Evolutionary conservation across 2,329 filamentous ascomycete genomes (phyloP).

Genomic region (Scortechinia acanthostroma): DNA sequence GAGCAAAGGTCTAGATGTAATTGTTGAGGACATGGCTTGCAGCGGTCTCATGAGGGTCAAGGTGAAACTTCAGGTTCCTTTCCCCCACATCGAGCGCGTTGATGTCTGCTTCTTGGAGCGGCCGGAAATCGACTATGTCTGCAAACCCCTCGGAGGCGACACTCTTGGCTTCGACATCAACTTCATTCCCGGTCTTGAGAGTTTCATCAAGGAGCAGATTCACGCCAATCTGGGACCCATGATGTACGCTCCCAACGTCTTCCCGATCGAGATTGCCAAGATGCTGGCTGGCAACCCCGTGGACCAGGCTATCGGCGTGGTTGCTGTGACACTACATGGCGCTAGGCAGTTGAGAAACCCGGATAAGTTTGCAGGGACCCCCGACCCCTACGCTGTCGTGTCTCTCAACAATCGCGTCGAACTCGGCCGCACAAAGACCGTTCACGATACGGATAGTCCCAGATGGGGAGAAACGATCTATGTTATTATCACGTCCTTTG

Average conservation of each 20-base stretch:
- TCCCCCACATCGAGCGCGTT: slow-evolving; percentile 88
- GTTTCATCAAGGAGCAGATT: slow-evolving; percentile 91
- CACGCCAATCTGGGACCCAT: slow-evolving; percentile 89
- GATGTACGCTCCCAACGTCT: slow-evolving; percentile 97
- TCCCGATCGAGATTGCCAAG: slow-evolving; percentile 96
- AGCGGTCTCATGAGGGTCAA: slow-evolving; percentile 93
- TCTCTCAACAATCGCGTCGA: slow-evolving; percentile 77
- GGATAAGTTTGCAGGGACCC: slow-evolving; percentile 84
- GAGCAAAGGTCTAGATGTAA: slow-evolving; percentile 92
- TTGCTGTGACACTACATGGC: slow-evolving; percentile 84
- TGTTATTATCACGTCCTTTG: slow-evolving; percentile 84
- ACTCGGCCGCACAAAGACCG: slow-evolving; percentile 80
- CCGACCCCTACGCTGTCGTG: slow-evolving; percentile 82
- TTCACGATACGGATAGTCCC: slow-evolving; percentile 78
- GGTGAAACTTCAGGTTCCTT: slow-evolving; percentile 91
- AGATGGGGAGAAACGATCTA: slow-evolving; percentile 97
- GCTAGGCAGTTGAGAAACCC: slow-evolving; percentile 89
- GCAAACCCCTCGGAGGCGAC: slow-evolving; percentile 93
- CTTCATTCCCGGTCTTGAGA: slow-evolving; percentile 90
- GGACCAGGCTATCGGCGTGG: slow-evolving; percentile 88
- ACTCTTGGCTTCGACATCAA: slow-evolving; percentile 97
- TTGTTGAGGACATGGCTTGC: slow-evolving; percentile 96
- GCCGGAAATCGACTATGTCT: slow-evolving; percentile 90
- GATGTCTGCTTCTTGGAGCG: slow-evolving; percentile 91
- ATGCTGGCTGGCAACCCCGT: slow-evolving; percentile 91